A percentile compares a stretch with the other conserved stretches of the same genome.
Evolutionary conservation across 2,329 filamentous ascomycete species (phyloP).

Genomic region (Bipolaris gigantea): DNA sequence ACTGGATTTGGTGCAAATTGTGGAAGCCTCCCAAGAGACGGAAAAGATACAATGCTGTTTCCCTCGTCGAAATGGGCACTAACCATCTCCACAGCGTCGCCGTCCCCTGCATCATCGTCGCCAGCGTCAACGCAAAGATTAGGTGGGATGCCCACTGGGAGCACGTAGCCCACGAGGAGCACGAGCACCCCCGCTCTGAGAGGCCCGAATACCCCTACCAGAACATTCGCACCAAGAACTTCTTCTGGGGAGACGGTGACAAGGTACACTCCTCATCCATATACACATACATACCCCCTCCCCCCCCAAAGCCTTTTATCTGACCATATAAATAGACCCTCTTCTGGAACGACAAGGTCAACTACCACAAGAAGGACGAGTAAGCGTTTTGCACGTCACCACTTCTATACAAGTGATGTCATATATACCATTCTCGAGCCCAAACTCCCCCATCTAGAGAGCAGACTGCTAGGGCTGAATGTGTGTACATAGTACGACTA

Average conservation of each 20-base stretch:
- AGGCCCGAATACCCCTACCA: constrained; percentile 92
- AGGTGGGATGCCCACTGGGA: constrained; percentile 98
- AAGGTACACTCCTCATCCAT: constrained; percentile 62
- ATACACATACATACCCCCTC: too few relatives aligned
- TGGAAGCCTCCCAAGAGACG: neutral
- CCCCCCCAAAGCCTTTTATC: neutral
- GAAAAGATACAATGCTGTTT: neutral
- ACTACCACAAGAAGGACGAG: constrained; percentile 91
- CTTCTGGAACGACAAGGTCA: constrained; percentile 89
- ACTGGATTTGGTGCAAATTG: neutral
- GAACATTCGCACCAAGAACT: constrained; percentile 98
- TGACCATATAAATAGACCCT: constrained; percentile 45
- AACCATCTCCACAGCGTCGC: constrained; percentile 63
- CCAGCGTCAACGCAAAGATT: constrained; percentile 79
- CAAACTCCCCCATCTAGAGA: neutral
- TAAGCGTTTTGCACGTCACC: constrained; percentile 42
- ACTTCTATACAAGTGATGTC: constrained; percentile 6
- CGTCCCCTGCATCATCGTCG: constrained; percentile 71
- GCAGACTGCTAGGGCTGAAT: constrained; percentile 7
- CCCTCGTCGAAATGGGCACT: constrained; percentile 9
- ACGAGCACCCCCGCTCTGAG: constrained; percentile 73
- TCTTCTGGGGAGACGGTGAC: constrained; percentile 90
- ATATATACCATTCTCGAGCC: constrained; percentile 3
- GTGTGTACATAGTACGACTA: constrained; percentile 32
- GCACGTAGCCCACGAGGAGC: constrained; percentile 75